Evolutionary conservation across 2,329 filamentous ascomycete species (phyloP).

Genomic region (Fusarium neocosmosporiellum): DNA sequence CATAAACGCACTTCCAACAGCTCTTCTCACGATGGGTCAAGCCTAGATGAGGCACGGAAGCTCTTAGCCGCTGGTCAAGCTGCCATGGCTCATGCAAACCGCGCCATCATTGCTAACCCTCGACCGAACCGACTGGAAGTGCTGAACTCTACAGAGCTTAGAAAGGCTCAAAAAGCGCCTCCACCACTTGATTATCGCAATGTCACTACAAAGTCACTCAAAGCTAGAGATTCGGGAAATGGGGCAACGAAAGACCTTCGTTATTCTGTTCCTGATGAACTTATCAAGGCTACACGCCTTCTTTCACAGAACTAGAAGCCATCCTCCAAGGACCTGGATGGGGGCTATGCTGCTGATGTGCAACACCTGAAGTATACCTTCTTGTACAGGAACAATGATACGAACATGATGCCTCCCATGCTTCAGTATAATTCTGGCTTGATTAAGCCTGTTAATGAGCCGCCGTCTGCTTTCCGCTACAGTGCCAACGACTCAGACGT

Average conservation of each 20-base stretch:
- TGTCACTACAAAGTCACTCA: not conserved
- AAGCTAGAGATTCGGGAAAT: not conserved
- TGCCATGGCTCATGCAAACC: slow-evolving; percentile 4
- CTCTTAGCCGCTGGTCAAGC: slow-evolving; percentile 7
- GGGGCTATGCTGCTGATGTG: not conserved
- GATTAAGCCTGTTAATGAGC: not conserved
- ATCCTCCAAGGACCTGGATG: not conserved
- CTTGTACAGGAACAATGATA: not conserved
- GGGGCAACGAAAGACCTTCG: not conserved
- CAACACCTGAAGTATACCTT: not conserved
- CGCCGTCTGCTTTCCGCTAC: not conserved
- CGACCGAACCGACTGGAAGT: not conserved
- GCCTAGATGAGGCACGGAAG: slow-evolving; percentile 5
- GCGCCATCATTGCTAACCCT: not conserved
- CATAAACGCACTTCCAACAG: not conserved
- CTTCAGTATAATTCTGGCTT: not conserved
- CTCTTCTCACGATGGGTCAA: not conserved
- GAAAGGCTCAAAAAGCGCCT: not conserved
- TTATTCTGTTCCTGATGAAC: not conserved
- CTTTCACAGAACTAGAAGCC: not conserved
- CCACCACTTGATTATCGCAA: not conserved
- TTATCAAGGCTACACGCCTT: not conserved
- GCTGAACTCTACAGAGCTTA: not conserved
- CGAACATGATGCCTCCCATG: not conserved
- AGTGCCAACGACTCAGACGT: not conserved